Evolutionary conservation across 2,329 filamentous ascomycete genomes (phyloP).

Genomic region (Lasiodiplodia theobromae): DNA sequence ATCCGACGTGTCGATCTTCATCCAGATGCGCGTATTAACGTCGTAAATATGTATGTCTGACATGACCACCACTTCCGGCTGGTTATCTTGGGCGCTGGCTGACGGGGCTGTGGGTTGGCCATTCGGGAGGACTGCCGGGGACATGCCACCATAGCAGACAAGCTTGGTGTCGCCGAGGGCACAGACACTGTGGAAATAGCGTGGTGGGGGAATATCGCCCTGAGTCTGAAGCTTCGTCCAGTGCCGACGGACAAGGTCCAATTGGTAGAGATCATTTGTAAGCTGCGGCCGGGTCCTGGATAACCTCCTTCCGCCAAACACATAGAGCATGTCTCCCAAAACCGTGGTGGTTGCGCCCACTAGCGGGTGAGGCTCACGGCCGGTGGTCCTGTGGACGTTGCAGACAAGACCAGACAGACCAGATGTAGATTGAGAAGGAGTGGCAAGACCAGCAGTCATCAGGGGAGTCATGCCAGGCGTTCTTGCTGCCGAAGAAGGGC

Average conservation of each 20-base stretch:
- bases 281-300: constrained; percentile 84
- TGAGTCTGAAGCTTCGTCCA: constrained; percentile 88
- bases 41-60: constrained; percentile 98
- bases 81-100: constrained; percentile 64
- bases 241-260: constrained; percentile 88
- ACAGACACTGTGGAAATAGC: constrained; percentile 98
- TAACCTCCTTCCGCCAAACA: constrained; percentile 89
- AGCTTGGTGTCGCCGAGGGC: constrained; percentile 92
- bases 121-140: constrained; percentile 66
- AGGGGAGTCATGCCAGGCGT: constrained; percentile 30
- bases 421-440: constrained; percentile 57
- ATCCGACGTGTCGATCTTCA: constrained; percentile 79
- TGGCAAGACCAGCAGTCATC: constrained; percentile 46
- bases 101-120: constrained; percentile 44
- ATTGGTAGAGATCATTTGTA: constrained; percentile 89
- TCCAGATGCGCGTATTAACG: constrained; percentile 82
- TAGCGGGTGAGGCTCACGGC: constrained; percentile 85
- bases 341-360: constrained; percentile 97
- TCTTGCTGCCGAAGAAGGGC: constrained; percentile 50
- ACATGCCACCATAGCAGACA: constrained; percentile 99
- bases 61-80: constrained; percentile 93
- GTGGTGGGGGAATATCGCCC: constrained; percentile 86
- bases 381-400: constrained; percentile 81
- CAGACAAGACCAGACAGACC: constrained; percentile 72
- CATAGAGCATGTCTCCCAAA: constrained; percentile 92